Base-by-base conservation (phyloP, 306 rosid species). In the Malus sieversii region DNA sequence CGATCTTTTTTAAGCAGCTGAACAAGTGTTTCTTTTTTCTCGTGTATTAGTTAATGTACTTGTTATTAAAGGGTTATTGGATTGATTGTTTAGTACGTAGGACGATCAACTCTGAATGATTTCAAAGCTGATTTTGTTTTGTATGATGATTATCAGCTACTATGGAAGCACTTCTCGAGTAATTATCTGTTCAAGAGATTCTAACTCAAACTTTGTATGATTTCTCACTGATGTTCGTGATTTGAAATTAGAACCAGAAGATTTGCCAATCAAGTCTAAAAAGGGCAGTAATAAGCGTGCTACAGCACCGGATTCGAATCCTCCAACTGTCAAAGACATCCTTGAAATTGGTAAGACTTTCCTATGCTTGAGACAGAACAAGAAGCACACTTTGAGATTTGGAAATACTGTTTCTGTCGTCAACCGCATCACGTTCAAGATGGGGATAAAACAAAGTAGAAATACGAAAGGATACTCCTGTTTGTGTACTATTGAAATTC, bases 341-440 rank as follows among this genome's bases (percentile, higher is more conserved):
- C 38, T 71, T 53, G 84, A 77, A 42, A 55, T 68, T 27, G 82
- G 84, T 80, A 77, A 76, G 74, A 66, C 27, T 76, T 13, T 42
- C 68, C 42, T 33, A 66, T 72, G 40, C 20, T 53, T 2, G 32
- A 66, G 44, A 66, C 29, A 19, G 14, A 75, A 68, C 46, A 25
- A 29, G 12, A 20, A 69, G 7, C 57, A 22, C 67, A 13, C 9
- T 1, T 2, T 33, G 10, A 38, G 40, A 25, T 68, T 46, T 18
- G 65, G 48, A 73, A 30, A 23, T 71, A 23, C 9, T 38, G 53
- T 20, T 72, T 4, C 38, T 62, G 10, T 29, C 18, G 38, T 33
- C 8, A 30, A 59, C 33, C 68, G 19, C 15, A 4, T 2, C 23
- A 46, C 40, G 0, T 46, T 20, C 8, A 29, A 29, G 35, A 71